Evolutionary conservation across 2,329 filamentous ascomycete species (phyloP), one percentile per base, ranked within the genome.

Genomic region (Fonsecaea erecta): DNA sequence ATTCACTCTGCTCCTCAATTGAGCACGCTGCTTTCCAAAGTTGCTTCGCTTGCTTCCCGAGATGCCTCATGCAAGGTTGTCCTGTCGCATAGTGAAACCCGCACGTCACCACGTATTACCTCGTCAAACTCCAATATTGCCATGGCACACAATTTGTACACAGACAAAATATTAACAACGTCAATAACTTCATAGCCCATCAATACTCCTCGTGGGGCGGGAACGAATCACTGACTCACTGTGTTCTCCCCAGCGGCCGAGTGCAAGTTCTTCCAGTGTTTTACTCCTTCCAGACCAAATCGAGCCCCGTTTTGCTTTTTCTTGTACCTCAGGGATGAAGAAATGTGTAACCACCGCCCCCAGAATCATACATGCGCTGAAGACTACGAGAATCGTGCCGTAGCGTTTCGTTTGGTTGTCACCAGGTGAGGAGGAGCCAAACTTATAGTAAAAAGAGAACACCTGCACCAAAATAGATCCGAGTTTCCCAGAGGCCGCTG

Each of bases 401-500:
- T 79, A 78, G 21, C 75, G 76, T 52, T 71, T 72, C 9, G 77
- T 79, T 43, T 75, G 73, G 16, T 69, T 63, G 26, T 72, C 57
- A 1, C 76, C 75, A 0, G 74, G 71, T 0, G 72, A 75, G 0
- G 73, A 70, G 14, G 66, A 69, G 24, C 77, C 76, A 60, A 80
- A 78, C 28, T 74, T 75, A 62, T 78, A 79, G 69, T 79, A 78
- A 0, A 75, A 72, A 0, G 75, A 77, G 57, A 79, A 77, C 24
- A 79, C 58, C 62, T 79, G 77, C 21, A 80, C 77, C 14, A 79
- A 72, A 57, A 80, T 77, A 2, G 83, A 82, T 18, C 84, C 84
- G 0, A 86, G 73, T 71, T 86, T 86, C 3, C 84, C 84, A 1
- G 78, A 72, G 0, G 78, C 84, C n/a, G 84, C 84, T 30, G 80